Evolutionary conservation across 306 rosid species (phyloP).

Genomic region (Prunus mira): DNA sequence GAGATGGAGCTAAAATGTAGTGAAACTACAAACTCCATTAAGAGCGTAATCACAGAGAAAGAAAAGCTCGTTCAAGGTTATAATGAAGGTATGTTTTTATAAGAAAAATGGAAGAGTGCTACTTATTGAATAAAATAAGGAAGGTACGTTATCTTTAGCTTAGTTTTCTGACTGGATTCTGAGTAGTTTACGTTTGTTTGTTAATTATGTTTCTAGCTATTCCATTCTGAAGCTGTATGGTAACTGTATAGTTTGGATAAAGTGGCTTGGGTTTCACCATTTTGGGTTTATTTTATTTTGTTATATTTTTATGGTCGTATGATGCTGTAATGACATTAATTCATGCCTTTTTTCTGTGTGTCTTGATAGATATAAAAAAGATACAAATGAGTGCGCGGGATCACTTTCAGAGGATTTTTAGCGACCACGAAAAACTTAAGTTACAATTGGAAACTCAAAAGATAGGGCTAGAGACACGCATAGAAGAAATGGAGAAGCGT

Average conservation of each 20-base stretch:
- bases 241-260: neutral
- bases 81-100: conserved; percentile 58
- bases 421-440: conserved; percentile 75
- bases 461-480: conserved; percentile 63
- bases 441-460: conserved; percentile 79
- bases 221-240: conserved; percentile 16
- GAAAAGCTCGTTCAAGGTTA: conserved; percentile 64
- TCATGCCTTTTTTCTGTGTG: conserved; percentile 30
- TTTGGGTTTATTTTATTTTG: conserved; percentile 13
- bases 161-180: neutral
- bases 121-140: neutral
- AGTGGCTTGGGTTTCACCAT: conserved; percentile 17
- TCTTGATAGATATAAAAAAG: conserved; percentile 66
- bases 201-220: conserved; percentile 13
- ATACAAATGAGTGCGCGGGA: conserved; percentile 79
- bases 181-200: conserved; percentile 4
- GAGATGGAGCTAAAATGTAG: conserved; percentile 67
- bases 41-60: conserved; percentile 48
- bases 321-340: conserved; percentile 17
- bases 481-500: conserved; percentile 81
- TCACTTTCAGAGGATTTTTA: conserved; percentile 76
- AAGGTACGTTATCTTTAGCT: neutral
- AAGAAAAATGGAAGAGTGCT: neutral
- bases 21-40: conserved; percentile 55
- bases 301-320: conserved; percentile 16